phyloP scores from a whole-genome alignment of 805 yeast genomes.

The Saturnispora bothae region DNA sequence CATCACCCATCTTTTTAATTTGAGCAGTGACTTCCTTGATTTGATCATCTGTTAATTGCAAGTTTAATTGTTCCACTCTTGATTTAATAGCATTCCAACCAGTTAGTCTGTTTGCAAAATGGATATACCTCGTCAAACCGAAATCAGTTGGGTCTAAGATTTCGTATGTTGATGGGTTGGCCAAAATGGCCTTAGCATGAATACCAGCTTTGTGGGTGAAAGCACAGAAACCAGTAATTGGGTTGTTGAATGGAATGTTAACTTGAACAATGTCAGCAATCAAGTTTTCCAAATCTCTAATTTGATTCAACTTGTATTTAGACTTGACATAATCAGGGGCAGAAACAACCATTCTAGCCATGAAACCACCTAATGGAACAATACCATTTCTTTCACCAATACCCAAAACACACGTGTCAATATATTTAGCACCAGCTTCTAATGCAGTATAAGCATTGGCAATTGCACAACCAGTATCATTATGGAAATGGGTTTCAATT shows the following conservation, averaged over 20 bases:
- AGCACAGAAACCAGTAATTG: conserved; percentile 56
- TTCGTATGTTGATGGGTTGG: conserved; percentile 55
- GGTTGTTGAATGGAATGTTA: conserved; percentile 51
- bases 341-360: conserved; percentile 56
- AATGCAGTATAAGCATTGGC: conserved; percentile 55
- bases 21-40: conserved; percentile 45
- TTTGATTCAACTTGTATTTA: conserved; percentile 44
- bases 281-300: conserved; percentile 48
- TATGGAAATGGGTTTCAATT: conserved; percentile 53
- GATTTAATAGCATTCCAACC: conserved; percentile 58
- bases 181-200: conserved; percentile 52
- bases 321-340: conserved; percentile 49
- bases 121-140: conserved; percentile 51
- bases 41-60: conserved; percentile 46
- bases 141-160: conserved; percentile 48
- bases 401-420: conserved; percentile 49
- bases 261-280: conserved; percentile 52
- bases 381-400: conserved; percentile 58
- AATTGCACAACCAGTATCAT: conserved; percentile 55
- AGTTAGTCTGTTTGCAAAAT: conserved; percentile 50
- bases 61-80: conserved; percentile 49
- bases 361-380: conserved; percentile 50
- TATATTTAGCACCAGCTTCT: conserved; percentile 52
- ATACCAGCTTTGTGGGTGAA: conserved; percentile 57
- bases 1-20: conserved; percentile 49